Base-by-base conservation (phyloP, 208 protist genomes). In the Trypanosoma congolense region DNA sequence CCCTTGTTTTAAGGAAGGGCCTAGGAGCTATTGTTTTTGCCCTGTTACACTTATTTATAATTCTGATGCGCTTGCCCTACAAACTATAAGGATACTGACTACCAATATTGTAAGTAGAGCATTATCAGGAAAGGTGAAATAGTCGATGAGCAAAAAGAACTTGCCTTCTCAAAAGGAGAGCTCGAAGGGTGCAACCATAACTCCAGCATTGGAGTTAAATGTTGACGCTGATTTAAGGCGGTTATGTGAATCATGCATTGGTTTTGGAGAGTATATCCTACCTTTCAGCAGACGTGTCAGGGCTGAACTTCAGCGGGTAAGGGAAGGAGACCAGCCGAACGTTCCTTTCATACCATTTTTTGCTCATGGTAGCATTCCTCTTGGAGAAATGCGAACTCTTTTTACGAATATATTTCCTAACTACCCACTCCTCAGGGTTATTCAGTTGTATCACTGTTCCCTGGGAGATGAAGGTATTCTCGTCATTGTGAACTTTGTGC, bases 401-500 rank as follows among this genome's bases (percentile, higher is more conserved):
- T 87, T 87, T 63, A 72, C 42, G 3, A 65, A 70, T 16, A 70
- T 80, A 30, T 71, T 95, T 0, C 72, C 70, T 14, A 56, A 51
- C 2, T 96, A 92, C 47, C 79, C 85, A 43, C 92, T 75, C 45
- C 65, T 93, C n/a, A 73, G 81, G 3, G 67, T 78, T 12, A 65
- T 92, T 53, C 77, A 86, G 41, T 57, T 92, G 35, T 79, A 90
- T 42, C 77, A 87, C 70, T 85, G 76, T 33, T 36, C 47, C 0
- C 43, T 90, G 31, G 78, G 78, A 3, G 89, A 96, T 59, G 83
- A 96, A 43, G 79, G 86, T 60, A 61, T 87, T n/a, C 74, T 96
- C 29, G 29, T 68, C 3, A 56, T 96, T 44, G 71, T 73, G 12
- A 76, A 90, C 19, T 96, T 96, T 61, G 30, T 96, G 10, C 66